These are phyloP conservation scores for Xylaria arbuscula DNA, from an alignment of 2,329 filamentous ascomycete genomes.

Conservation along the genomic window DNA sequence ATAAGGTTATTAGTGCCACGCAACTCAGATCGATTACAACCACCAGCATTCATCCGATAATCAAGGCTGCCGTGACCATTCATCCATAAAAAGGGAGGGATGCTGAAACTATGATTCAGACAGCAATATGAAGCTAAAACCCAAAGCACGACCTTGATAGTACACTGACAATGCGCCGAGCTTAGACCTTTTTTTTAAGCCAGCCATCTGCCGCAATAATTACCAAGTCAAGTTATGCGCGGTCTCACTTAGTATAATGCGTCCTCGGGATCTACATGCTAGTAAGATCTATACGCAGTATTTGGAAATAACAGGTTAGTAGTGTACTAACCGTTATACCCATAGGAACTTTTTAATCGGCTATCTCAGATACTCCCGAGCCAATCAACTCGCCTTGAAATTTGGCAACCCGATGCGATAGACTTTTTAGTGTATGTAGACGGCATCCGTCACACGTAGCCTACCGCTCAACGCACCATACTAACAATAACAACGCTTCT, in stretches of 20 bases:
- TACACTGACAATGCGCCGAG: conserved; percentile 10
- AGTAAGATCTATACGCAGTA: conserved; percentile 35
- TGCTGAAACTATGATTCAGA: background rate
- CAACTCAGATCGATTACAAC: conserved; percentile 7
- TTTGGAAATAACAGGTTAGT: conserved; percentile 34
- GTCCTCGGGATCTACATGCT: conserved; percentile 30
- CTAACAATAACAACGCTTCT: background rate
- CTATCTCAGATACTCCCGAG: conserved; percentile 38
- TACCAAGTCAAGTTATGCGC: conserved; percentile 29
- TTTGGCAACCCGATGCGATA: conserved; percentile 21
- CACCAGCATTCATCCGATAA: conserved; percentile 23
- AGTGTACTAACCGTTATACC: conserved; percentile 26
- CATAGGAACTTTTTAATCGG: conserved; percentile 31
- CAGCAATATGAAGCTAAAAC: conserved; percentile 10
- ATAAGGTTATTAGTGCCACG: conserved; percentile 38
- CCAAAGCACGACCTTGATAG: conserved; percentile 9
- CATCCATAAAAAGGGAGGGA: background rate
- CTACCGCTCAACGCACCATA: background rate
- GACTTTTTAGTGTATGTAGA: conserved; percentile 12
- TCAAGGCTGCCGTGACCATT: background rate
- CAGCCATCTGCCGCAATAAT: conserved; percentile 24
- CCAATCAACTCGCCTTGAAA: conserved; percentile 31
- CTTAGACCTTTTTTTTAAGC: conserved; percentile 10
- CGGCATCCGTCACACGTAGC: background rate
- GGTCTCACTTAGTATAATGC: conserved; percentile 18